phyloP scores from a whole-genome alignment of 2,329 filamentous ascomycete species.

The Clonostachys byssicola region DNA sequence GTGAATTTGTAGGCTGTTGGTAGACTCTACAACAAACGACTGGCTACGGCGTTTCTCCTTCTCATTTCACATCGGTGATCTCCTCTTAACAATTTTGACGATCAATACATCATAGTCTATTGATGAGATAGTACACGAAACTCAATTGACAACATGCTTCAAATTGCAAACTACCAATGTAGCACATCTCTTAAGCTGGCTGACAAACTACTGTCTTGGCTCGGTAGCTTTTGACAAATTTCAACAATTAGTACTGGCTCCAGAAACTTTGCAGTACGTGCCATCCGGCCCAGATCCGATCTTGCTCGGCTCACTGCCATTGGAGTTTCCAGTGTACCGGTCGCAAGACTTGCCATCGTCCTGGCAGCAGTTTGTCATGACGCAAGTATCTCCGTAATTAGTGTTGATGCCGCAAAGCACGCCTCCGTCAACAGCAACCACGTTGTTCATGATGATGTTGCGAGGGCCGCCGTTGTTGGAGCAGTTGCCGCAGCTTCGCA shows the following conservation, averaged over 20 bases:
- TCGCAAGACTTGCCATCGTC: constrained; percentile 4
- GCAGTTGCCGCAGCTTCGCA: constrained; percentile 41
- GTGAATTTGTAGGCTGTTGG: too few species aligned
- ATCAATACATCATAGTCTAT: too few species aligned
- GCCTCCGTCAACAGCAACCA: constrained; percentile 28
- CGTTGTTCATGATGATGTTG: constrained; percentile 4
- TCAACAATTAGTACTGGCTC: constrained; percentile 1
- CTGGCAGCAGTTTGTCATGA: constrained; percentile 4
- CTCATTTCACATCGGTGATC: too few species aligned
- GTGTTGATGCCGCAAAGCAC: constrained; percentile 27
- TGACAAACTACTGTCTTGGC: too few species aligned
- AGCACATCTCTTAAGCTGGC: too few species aligned
- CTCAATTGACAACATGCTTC: too few species aligned
- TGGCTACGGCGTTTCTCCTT: too few species aligned
- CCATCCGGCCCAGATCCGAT: constrained; percentile 28
- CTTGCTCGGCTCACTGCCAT: constrained; percentile 26
- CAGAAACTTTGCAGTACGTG: constrained; percentile 2
- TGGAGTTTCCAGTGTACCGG: constrained; percentile 24
- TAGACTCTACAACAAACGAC: too few species aligned
- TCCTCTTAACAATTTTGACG: too few species aligned
- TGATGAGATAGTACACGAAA: too few species aligned
- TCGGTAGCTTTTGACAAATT: not conserved
- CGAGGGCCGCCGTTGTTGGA: constrained; percentile 26
- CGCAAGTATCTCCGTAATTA: constrained; percentile 19
- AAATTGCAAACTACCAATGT: too few species aligned